Conservation (phyloP, 2,329 filamentous ascomycete species). For the Cladosporium sp. region DNA sequence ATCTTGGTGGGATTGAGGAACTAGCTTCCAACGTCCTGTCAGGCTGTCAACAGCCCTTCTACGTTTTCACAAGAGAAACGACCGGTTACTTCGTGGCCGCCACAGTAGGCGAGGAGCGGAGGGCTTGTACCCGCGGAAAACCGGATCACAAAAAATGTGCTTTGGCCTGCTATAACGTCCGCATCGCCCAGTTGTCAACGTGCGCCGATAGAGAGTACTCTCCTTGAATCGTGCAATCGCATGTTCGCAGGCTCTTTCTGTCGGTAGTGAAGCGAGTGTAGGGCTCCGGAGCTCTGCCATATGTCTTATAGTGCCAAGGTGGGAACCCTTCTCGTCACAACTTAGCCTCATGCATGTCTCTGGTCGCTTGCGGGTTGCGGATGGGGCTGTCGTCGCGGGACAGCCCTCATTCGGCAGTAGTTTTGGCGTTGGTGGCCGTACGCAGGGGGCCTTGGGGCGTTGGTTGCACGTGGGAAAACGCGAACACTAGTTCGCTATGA, state of each 20-base stretch:
- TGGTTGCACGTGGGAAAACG: conserved; percentile 1
- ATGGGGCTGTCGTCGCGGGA: neutral
- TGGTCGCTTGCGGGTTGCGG: conserved; percentile 10
- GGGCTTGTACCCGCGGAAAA: neutral
- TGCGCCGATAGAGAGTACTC: neutral
- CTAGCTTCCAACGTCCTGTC: neutral
- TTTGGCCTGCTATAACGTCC: neutral
- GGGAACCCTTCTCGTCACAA: conserved; percentile 5
- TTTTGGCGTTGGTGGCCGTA: neutral
- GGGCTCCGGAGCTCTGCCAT: conserved; percentile 3
- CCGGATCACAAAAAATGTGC: neutral
- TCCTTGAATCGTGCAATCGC: neutral
- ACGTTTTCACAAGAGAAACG: neutral
- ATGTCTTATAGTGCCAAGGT: conserved; percentile 5
- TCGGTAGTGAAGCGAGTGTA: conserved; percentile 5
- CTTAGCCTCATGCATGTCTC: conserved; percentile 11
- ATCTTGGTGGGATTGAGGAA: neutral
- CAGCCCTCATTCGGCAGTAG: neutral
- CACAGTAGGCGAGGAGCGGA: neutral
- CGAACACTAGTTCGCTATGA: neutral
- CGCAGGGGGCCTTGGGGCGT: neutral
- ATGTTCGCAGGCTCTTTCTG: neutral
- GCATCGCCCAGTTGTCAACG: neutral
- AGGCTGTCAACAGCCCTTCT: neutral
- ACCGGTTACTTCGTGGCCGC: neutral